Evolutionary conservation across 768 basidiomycete species (phyloP).

Genomic region (Leccinum subgranulosum): DNA sequence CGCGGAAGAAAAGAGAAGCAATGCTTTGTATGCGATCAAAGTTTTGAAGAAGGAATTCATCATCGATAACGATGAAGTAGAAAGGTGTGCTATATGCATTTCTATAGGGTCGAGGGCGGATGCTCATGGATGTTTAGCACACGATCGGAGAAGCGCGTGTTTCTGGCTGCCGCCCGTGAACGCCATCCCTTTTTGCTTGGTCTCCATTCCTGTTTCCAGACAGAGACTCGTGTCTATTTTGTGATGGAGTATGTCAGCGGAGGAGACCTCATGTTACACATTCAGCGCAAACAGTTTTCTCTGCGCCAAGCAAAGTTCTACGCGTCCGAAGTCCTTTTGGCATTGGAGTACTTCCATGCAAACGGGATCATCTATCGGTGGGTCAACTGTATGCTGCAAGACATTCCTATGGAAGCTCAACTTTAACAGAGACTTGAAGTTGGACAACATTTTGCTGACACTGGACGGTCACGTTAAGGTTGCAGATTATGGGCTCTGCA

Average conservation of each 20-base stretch:
- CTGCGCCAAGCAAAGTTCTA: constrained; percentile 99
- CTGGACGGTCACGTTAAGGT: constrained; percentile 98
- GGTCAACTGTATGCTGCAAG: constrained; percentile 21
- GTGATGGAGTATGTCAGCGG: constrained; percentile 99
- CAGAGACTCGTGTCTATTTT: constrained; percentile 98
- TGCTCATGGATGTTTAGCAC: constrained; percentile 53
- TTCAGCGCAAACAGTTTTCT: constrained; percentile 98
- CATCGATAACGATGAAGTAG: constrained; percentile 99
- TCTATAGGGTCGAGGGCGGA: background rate
- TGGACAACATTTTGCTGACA: constrained; percentile 96
- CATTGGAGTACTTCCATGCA: constrained; percentile 95
- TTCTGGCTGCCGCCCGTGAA: constrained; percentile 93
- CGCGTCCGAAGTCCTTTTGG: constrained; percentile 92
- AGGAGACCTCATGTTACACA: constrained; percentile 98
- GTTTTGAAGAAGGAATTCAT: constrained; percentile 99
- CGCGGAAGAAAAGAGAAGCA: constrained; percentile 94
- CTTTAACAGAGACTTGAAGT: constrained; percentile 81
- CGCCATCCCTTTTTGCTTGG: constrained; percentile 97
- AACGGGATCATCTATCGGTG: constrained; percentile 99
- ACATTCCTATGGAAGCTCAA: background rate
- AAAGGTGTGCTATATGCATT: constrained; percentile 60
- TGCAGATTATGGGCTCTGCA: constrained; percentile 98
- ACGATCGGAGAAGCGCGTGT: constrained; percentile 98
- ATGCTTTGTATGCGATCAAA: constrained; percentile 94
- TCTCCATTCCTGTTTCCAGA: constrained; percentile 99